Evolutionary conservation across 2,329 filamentous ascomycete genomes (phyloP).

Genomic region (Aureobasidium sp.): DNA sequence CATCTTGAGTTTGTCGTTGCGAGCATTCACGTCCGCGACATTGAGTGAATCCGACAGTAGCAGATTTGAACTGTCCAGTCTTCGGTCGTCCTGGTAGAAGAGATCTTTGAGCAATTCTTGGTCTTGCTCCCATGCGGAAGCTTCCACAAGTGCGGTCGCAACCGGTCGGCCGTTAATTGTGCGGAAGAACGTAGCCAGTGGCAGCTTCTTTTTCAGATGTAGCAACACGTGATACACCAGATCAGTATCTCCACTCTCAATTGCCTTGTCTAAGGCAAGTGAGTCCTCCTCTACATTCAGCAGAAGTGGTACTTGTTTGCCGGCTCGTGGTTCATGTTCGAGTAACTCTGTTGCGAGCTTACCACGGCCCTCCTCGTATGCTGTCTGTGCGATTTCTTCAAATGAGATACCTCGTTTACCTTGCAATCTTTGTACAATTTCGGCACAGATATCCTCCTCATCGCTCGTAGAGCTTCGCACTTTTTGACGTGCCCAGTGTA

Average conservation of each 20-base stretch:
- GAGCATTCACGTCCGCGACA: constrained; percentile 61
- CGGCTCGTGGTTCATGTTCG: constrained; percentile 87
- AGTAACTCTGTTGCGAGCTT: constrained; percentile 85
- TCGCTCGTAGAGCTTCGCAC: constrained; percentile 78
- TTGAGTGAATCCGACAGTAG: constrained; percentile 76
- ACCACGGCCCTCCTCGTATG: constrained; percentile 85
- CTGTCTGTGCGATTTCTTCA: constrained; percentile 83
- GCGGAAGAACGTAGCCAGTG: constrained; percentile 85
- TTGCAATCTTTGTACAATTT: constrained; percentile 78
- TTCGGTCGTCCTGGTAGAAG: constrained; percentile 93
- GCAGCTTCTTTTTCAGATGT: constrained; percentile 81
- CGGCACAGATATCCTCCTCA: constrained; percentile 77
- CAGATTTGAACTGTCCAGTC: constrained; percentile 79
- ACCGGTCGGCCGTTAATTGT: constrained; percentile 78
- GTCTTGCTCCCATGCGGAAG: constrained; percentile 72
- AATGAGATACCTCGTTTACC: constrained; percentile 93
- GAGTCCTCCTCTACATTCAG: constrained; percentile 94
- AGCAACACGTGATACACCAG: constrained; percentile 84
- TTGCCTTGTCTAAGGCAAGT: constrained; percentile 89
- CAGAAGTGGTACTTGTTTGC: constrained; percentile 90
- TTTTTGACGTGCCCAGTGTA: constrained; percentile 95
- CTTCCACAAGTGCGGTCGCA: constrained; percentile 83
- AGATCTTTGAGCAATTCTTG: constrained; percentile 81
- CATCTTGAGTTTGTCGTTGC: constrained; percentile 80
- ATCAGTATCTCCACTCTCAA: constrained; percentile 92